Percentiles rank a stretch among this genome's conserved stretches.
Evolutionary conservation across 345 rosid genomes (phyloP).

Genomic region (Laguncularia racemosa): DNA sequence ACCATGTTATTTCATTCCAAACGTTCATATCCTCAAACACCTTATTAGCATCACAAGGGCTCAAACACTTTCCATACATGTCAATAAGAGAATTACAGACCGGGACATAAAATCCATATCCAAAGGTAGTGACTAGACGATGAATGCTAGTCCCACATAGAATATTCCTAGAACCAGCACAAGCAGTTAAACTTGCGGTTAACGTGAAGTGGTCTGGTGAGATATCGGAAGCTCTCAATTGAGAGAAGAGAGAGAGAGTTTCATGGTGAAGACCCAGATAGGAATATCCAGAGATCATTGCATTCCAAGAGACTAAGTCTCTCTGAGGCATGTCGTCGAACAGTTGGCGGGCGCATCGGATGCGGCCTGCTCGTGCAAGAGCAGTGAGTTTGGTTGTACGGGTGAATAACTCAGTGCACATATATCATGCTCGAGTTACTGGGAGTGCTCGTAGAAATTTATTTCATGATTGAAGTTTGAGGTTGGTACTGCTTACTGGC

Average conservation of each 20-base stretch:
- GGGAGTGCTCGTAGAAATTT: too few relatives aligned
- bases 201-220: slow-evolving; percentile 57
- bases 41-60: slow-evolving; percentile 34
- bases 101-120: slow-evolving; percentile 35
- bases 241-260: slow-evolving; percentile 35
- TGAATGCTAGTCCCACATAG: slow-evolving; percentile 42
- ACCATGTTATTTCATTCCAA: slow-evolving; percentile 74
- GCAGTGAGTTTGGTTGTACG: slow-evolving; percentile 41
- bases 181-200: slow-evolving; percentile 52
- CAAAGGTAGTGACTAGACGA: slow-evolving; percentile 31
- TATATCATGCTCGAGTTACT: not conserved
- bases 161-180: slow-evolving; percentile 33
- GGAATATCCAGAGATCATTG: slow-evolving; percentile 64
- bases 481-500: too few relatives aligned
- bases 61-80: slow-evolving; percentile 72
- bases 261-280: slow-evolving; percentile 48
- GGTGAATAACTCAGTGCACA: slow-evolving; percentile 24
- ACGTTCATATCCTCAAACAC: slow-evolving; percentile 44
- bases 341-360: slow-evolving; percentile 47
- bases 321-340: slow-evolving; percentile 58
- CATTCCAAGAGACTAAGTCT: slow-evolving; percentile 66
- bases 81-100: slow-evolving; percentile 62
- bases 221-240: slow-evolving; percentile 28
- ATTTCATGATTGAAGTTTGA: too few relatives aligned
- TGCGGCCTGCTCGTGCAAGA: slow-evolving; percentile 33